Evolutionary conservation across 768 basidiomycete species (phyloP).

Genomic region (Agaricus subrufescens): DNA sequence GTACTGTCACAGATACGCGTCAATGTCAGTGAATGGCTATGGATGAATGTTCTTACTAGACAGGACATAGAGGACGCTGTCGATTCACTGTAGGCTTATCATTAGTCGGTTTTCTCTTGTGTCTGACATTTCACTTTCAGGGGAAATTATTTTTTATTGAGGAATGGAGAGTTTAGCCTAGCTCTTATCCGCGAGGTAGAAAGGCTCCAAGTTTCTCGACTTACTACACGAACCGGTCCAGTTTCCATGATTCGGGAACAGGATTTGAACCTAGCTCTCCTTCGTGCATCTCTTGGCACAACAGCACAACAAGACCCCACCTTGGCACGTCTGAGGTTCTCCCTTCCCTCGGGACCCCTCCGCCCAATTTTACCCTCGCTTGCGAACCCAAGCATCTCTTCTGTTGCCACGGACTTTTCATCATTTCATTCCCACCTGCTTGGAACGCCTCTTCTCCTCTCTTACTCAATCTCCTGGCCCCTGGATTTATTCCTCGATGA

Average conservation of each 20-base stretch:
- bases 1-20: constrained; percentile 72
- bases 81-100: constrained; percentile 70
- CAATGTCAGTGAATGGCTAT: constrained; percentile 90
- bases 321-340: constrained; percentile 68
- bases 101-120: no score
- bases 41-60: constrained; percentile 82
- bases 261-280: constrained; percentile 81
- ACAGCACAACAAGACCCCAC: constrained; percentile 83
- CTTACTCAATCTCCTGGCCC: constrained; percentile 78
- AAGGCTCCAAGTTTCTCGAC: constrained; percentile 72
- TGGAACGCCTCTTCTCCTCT: constrained; percentile 69
- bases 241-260: constrained; percentile 84
- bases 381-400: constrained; percentile 31
- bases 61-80: constrained; percentile 82
- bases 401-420: constrained; percentile 34
- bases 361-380: constrained; percentile 81
- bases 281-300: constrained; percentile 86
- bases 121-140: constrained; percentile 31
- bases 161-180: constrained; percentile 84
- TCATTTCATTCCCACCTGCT: constrained; percentile 73
- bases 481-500: constrained; percentile 84
- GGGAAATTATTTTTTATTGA: constrained; percentile 82
- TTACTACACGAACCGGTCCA: constrained; percentile 60
- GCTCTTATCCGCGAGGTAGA: constrained; percentile 86
- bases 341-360: constrained; percentile 75